Base-by-base conservation (phyloP, 805 yeast species). In the Yarrowia sp. region DNA sequence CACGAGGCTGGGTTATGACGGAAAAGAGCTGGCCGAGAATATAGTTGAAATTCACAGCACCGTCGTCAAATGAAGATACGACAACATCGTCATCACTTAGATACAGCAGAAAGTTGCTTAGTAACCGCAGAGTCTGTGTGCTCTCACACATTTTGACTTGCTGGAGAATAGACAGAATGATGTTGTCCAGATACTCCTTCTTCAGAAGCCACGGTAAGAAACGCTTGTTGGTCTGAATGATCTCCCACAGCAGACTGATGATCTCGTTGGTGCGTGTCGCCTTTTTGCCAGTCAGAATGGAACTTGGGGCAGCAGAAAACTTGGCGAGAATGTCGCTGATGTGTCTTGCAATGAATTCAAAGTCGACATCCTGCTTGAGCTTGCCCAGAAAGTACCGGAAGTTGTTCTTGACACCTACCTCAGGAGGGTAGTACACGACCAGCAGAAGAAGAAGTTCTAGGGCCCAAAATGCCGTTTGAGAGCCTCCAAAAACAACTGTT, bases 81-180 rank as follows among this genome's bases (percentile, higher is more conserved):
- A 58, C 63, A 17, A 58, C 63, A 12, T 58, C 63, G 32, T 58
- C 51, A 16, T 43, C 51, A n/a, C 41, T 30, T 10, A 58, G 32
- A n/a, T 58, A 58, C 9, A 58, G 63, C 51, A 58, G 22, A n/a
- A 58, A 58, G 51, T 58, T 58, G 32, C 51, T 32, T 12, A 43
- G 51, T 3, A 58, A 38, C 4, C 63, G 14, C 14, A 58, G 41
- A 14, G 51, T 41, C 30, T 58, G 49, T 2, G 63, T 22, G 21
- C 33, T 30, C n/a, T 28, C 36, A 19, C 41, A 41, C 41, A 33
- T 58, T 12, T 28, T 43, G 24, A 58, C 17, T 22, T 41, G 51
- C n/a, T 58, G 63, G 12, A 58, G 16, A 12, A 58, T 32, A 3
- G 41, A 43, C 17, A 41, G 11, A 11, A 58, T 21, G 32, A 58